Percentiles rank a stretch among this genome's conserved stretches.
Evolutionary conservation across 1,284 basidiomycete genomes (phyloP).

Genomic region (Violaceomyces palustris): DNA sequence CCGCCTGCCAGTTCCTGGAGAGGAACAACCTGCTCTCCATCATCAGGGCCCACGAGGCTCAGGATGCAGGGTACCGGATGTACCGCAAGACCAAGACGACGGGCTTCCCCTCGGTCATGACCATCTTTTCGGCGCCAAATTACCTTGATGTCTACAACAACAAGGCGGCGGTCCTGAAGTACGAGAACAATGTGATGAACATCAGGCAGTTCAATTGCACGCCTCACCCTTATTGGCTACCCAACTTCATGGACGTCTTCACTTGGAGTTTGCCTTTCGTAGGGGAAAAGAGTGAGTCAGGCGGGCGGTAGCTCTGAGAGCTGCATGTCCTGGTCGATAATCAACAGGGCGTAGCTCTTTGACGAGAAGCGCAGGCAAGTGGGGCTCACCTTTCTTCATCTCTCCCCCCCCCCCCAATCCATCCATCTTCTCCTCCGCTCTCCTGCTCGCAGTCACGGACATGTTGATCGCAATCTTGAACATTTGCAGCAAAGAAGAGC

Average conservation of each 20-base stretch:
- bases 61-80: conserved; percentile 88
- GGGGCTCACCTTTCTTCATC: conserved; percentile 1
- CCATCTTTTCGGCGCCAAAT: conserved; percentile 87
- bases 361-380: too few relatives aligned
- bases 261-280: conserved; percentile 99
- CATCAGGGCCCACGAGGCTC: conserved; percentile 89
- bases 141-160: conserved; percentile 96
- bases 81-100: conserved; percentile 93
- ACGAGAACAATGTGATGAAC: conserved; percentile 94
- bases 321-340: neutral
- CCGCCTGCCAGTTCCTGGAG: conserved; percentile 88
- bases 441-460: conserved; percentile 80
- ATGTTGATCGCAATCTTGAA: conserved; percentile 93
- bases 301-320: too few relatives aligned
- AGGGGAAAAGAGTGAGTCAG: conserved; percentile 84
- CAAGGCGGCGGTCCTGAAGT: conserved; percentile 92
- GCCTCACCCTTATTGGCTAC: conserved; percentile 92
- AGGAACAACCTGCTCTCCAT: conserved; percentile 89
- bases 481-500: conserved; percentile 87
- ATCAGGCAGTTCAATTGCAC: conserved; percentile 90
- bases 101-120: conserved; percentile 86
- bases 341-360: too few relatives aligned
- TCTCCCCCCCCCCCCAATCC: conserved; percentile 7
- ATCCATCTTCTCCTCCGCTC: neutral
- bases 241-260: conserved; percentile 99